phyloP scores from a whole-genome alignment of 352 stramenopile species.

The Phytopythium chamaehyphon region DNA sequence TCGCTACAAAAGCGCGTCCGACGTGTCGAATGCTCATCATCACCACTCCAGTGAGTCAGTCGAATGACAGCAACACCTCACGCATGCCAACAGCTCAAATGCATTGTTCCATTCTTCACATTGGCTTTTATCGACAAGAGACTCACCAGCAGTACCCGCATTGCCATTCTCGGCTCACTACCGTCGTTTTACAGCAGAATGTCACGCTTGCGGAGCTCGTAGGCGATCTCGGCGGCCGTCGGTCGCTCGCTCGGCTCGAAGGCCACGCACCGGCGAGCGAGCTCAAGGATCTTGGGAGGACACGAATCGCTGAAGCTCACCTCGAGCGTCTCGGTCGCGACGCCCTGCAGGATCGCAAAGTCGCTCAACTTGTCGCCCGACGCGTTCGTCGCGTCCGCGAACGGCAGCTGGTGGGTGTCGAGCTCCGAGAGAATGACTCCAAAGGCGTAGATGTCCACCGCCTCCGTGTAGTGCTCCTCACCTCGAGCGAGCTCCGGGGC shows the following conservation, averaged over 20 bases:
- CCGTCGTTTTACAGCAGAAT: slow-evolving; percentile 24
- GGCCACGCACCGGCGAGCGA: slow-evolving; percentile 49
- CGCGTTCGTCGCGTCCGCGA: slow-evolving; percentile 29
- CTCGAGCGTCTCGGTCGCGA: slow-evolving; percentile 34
- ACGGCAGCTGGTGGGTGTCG: slow-evolving; percentile 67
- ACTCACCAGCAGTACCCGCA: no score
- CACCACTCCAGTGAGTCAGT: not conserved
- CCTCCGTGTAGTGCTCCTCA: slow-evolving; percentile 55
- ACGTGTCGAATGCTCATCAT: not conserved
- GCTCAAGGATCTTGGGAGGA: slow-evolving; percentile 34
- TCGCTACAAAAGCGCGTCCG: not conserved
- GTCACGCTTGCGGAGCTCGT: slow-evolving; percentile 51
- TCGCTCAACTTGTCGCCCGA: slow-evolving; percentile 44
- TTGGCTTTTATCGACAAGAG: no score
- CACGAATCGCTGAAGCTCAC: slow-evolving; percentile 38
- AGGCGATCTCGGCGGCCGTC: slow-evolving; percentile 48
- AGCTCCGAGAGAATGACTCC: slow-evolving; percentile 65
- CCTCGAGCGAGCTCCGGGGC: slow-evolving; percentile 61
- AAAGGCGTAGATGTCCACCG: slow-evolving; percentile 67
- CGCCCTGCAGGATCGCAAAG: slow-evolving; percentile 51
- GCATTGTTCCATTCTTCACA: no score
- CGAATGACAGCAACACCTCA: no score
- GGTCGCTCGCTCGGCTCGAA: slow-evolving; percentile 51
- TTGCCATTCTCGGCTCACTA: no score
- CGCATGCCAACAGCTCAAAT: no score